Evolutionary conservation across 2,329 filamentous ascomycete species (phyloP).

Genomic region (Scedosporium minutisporum): DNA sequence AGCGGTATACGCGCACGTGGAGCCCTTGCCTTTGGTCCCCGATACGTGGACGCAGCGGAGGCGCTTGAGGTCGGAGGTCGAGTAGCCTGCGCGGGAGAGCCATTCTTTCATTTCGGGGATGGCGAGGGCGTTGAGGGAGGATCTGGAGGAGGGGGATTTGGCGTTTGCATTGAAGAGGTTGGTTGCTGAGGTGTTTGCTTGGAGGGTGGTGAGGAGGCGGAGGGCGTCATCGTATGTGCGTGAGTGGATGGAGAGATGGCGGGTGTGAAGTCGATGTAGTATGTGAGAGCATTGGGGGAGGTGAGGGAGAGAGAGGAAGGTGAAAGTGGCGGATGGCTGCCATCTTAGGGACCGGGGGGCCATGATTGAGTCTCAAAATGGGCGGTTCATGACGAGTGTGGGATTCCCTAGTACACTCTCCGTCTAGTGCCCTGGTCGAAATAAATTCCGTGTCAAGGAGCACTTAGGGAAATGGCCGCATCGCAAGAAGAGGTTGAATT

Average conservation of each 20-base stretch:
- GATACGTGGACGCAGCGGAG: constrained; percentile 67
- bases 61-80: constrained; percentile 32
- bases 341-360: not conserved
- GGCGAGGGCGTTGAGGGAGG: constrained; percentile 56
- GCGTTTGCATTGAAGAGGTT: constrained; percentile 31
- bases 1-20: constrained; percentile 74
- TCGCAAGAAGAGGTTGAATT: too few species aligned
- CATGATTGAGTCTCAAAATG: not conserved
- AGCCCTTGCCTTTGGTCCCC: constrained; percentile 91
- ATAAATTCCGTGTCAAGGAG: too few species aligned
- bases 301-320: not conserved
- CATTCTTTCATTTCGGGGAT: constrained; percentile 76
- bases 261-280: not conserved
- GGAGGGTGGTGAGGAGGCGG: constrained; percentile 61
- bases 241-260: not conserved
- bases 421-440: too few species aligned
- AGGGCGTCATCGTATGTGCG: constrained; percentile 58
- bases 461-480: too few species aligned
- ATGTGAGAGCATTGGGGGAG: not conserved
- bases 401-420: too few species aligned
- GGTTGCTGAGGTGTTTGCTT: constrained; percentile 65
- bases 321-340: not conserved
- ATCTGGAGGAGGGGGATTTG: constrained; percentile 30
- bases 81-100: constrained; percentile 66
- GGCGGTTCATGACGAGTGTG: too few species aligned